These are phyloP conservation scores for Amanita fuliginea DNA, from an alignment of 768 basidiomycete genomes.

Conservation along the genomic window DNA sequence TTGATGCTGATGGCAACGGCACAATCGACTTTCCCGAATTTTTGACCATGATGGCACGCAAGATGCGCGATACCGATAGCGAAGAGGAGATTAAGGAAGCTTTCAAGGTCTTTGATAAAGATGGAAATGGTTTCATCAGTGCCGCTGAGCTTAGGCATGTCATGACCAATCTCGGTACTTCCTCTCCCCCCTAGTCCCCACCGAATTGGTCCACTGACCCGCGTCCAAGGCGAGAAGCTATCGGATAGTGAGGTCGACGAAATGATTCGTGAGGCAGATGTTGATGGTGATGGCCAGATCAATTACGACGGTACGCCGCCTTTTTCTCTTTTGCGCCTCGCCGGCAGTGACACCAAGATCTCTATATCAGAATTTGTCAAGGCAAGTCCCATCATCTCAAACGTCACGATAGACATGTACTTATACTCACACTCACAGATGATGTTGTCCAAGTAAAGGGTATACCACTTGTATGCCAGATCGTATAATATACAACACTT, in stretches of 20 bases:
- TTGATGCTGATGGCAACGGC: conserved; percentile 8
- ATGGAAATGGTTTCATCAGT: conserved; percentile 16
- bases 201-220: not conserved
- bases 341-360: not conserved
- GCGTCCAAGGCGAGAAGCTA: conserved; percentile 18
- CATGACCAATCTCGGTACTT: conserved; percentile 18
- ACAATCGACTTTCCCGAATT: conserved; percentile 9
- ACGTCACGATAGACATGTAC: not conserved
- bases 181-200: not conserved
- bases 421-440: conserved; percentile 11
- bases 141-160: conserved; percentile 17
- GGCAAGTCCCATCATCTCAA: conserved; percentile 10
- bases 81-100: conserved; percentile 8
- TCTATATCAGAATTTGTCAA: conserved; percentile 18
- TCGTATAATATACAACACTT: no score
- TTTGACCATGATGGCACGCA: conserved; percentile 8
- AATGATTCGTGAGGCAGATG: conserved; percentile 15
- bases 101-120: conserved; percentile 16
- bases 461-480: not conserved
- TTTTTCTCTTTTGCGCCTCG: not conserved
- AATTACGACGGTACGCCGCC: conserved; percentile 50
- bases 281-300: conserved; percentile 71
- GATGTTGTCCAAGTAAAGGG: conserved; percentile 21
- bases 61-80: conserved; percentile 8
- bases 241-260: conserved; percentile 22